Conservation (phyloP, 78 protist genomes). For the Planoprotostelium fungivorum region DNA sequence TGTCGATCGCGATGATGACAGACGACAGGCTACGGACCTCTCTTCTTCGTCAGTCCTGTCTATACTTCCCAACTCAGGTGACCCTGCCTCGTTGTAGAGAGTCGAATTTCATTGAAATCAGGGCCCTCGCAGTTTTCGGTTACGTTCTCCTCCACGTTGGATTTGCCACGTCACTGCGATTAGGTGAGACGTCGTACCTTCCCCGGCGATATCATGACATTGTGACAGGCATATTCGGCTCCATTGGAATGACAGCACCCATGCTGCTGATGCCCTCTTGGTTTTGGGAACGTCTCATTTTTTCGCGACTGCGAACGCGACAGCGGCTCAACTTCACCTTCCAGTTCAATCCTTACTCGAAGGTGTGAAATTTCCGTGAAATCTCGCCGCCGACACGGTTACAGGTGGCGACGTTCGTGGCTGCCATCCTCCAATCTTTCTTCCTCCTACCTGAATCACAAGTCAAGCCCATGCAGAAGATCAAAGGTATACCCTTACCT, state of each 20-base stretch:
- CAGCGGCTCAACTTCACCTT: not conserved
- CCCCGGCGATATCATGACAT: not conserved
- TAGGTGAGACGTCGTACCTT: not conserved
- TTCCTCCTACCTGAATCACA: not conserved
- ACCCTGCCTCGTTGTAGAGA: too few species aligned
- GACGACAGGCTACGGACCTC: too few species aligned
- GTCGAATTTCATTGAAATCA: too few species aligned
- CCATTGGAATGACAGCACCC: not conserved
- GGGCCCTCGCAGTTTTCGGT: too few species aligned
- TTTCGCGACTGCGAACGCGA: not conserved
- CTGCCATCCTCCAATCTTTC: not conserved
- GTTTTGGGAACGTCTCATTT: not conserved
- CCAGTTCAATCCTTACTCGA: not conserved
- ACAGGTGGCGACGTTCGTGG: not conserved
- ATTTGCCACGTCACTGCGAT: not conserved
- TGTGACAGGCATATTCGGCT: not conserved
- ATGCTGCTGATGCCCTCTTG: not conserved
- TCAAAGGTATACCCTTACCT: not conserved
- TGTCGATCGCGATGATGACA: too few species aligned
- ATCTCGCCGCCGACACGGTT: not conserved
- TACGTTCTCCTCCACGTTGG: not conserved
- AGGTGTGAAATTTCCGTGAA: not conserved
- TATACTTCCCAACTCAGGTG: too few species aligned
- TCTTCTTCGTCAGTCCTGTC: too few species aligned
- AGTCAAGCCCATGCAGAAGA: not conserved